These are phyloP conservation scores for Aspergillus fructus DNA, from an alignment of 2,329 filamentous ascomycete species.

Conservation along the genomic window DNA sequence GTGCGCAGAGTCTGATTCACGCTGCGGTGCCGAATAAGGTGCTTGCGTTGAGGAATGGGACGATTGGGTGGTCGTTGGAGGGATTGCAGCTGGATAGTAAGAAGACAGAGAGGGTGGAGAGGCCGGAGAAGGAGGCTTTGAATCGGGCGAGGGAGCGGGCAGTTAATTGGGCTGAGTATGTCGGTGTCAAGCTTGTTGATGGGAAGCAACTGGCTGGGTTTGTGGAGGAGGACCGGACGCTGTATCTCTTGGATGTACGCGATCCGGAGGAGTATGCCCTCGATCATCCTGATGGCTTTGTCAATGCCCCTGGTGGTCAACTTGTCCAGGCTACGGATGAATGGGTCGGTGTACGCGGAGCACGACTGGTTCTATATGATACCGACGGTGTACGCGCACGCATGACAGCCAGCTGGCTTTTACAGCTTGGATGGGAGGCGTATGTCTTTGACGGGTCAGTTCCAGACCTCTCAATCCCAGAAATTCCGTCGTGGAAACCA, in stretches of 20 bases:
- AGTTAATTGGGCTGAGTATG: not conserved
- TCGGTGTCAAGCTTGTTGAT: not conserved
- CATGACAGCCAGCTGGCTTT: not conserved
- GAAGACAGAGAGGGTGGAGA: not conserved
- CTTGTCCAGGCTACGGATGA: not conserved
- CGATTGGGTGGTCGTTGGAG: not conserved
- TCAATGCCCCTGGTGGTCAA: not conserved
- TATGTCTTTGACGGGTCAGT: not conserved
- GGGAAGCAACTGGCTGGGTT: not conserved
- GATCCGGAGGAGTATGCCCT: not conserved
- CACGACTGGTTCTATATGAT: not conserved
- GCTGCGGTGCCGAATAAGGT: not conserved
- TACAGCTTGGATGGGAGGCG: not conserved
- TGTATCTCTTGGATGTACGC: not conserved
- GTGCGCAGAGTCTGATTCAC: not conserved
- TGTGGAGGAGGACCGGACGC: not conserved
- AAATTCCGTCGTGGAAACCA: not conserved
- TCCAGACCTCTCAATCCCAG: not conserved
- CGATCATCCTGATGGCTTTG: not conserved
- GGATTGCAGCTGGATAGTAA: not conserved
- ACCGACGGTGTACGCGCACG: not conserved
- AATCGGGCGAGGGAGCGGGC: no score
- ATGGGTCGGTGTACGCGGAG: not conserved
- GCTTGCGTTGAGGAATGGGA: not conserved
- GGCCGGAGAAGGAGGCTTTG: not conserved